Evolutionary conservation across 148 eudicot genomes (phyloP), one percentile per base, ranked within the genome.

Genomic region (Silene conica): DNA sequence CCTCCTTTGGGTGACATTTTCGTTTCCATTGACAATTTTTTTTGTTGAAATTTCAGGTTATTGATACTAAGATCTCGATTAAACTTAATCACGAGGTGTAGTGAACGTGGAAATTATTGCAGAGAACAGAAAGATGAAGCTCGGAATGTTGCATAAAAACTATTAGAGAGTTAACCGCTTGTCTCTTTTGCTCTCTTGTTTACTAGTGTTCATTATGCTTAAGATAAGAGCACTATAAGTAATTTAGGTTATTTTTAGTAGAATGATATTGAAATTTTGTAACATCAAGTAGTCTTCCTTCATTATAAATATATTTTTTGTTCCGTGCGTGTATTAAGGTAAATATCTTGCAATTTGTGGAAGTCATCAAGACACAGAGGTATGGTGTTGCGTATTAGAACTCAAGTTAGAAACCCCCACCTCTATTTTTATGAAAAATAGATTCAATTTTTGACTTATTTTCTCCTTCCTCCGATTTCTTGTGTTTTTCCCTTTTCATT

Each of bases 31-130:
- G 55, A 26, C 2, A 22, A 3, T 6, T 8, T 38, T 25, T 69
- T 63, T 16, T 3, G 23, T 28, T 66, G 38, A 25, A 31, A 43
- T 43, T 8, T 16, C 79, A 80, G 83, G 83, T 43, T 80, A 34
- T 15, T 15, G 13, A 25, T 59, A 21, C 7, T 72, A 61, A 61
- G 57, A 23, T 56, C 46, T 52, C 34, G 43, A 2, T 20, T 63
- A 57, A 63, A 13, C 79, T 26, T 48, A 50, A 59, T 19, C 69
- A 41, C 4, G 22, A 72, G 50, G 6, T 5, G 52, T 66, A 16
- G 70, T 38, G 52, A 66, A 41, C 45, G 7, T 64, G 0, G 1
- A 5, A 38, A 38, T 38, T 38, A 38, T 38, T 6, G 43, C 43
- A 5, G 43, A 38, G 26, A 16, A 43, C 19, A 20, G 12, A 46